Percentiles rank a stretch among this genome's conserved stretches.
phyloP scores from a whole-genome alignment of 1,284 basidiomycete genomes.

The Boletus mariae region DNA sequence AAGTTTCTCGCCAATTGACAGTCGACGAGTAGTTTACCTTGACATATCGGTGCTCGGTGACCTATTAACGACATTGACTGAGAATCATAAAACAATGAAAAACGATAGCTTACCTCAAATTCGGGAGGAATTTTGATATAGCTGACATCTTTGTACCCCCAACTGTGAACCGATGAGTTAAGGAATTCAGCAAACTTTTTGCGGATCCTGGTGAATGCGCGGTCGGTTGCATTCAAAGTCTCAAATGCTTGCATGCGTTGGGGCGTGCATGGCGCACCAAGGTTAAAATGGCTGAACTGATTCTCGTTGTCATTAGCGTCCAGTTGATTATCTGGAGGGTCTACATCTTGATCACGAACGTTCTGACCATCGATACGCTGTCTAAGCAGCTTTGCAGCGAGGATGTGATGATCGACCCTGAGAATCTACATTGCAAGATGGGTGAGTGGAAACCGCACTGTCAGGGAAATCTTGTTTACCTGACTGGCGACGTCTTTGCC shows the following conservation, averaged over 20 bases:
- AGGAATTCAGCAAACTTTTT: not conserved
- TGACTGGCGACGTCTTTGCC: not conserved
- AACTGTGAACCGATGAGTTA: not conserved
- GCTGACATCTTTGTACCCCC: not conserved
- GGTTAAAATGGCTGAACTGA: not conserved
- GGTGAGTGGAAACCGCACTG: not conserved
- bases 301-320: too few relatives aligned
- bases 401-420: not conserved
- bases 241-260: not conserved
- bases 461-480: not conserved
- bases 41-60: not conserved
- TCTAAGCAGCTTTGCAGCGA: not conserved
- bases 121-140: not conserved
- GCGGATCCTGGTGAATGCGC: not conserved
- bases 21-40: not conserved
- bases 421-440: not conserved
- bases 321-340: too few relatives aligned
- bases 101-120: not conserved
- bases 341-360: not conserved
- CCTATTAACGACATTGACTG: not conserved
- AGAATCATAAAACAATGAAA: not conserved
- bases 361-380: not conserved
- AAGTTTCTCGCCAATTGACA: not conserved
- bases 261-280: not conserved
- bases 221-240: not conserved